These are phyloP conservation scores for Cordyceps tenuipes DNA, from an alignment of 2,329 filamentous ascomycete genomes.

Conservation along the genomic window DNA sequence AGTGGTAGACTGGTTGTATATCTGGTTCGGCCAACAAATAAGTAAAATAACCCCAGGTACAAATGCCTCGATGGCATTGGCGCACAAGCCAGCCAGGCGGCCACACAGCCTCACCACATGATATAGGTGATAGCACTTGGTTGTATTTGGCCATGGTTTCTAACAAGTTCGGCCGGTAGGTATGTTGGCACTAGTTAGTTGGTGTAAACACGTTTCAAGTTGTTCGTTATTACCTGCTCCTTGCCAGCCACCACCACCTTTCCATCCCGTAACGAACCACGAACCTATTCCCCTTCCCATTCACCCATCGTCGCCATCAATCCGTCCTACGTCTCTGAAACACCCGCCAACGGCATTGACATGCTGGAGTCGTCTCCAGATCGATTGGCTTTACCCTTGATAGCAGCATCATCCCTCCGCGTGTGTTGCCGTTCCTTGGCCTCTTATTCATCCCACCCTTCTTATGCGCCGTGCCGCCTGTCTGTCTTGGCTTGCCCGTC, in stretches of 20 bases:
- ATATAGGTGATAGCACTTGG: no score
- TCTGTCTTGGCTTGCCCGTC: not conserved
- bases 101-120: not conserved
- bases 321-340: not conserved
- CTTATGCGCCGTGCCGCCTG: not conserved
- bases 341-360: not conserved
- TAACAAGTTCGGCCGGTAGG: no score
- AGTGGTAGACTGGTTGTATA: no score
- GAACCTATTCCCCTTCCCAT: not conserved
- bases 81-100: not conserved
- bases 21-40: not conserved
- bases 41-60: not conserved
- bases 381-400: not conserved
- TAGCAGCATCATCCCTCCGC: not conserved
- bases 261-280: not conserved
- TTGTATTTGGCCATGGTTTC: no score
- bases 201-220: no score
- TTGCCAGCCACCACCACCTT: not conserved
- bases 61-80: not conserved
- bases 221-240: no score
- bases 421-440: not conserved
- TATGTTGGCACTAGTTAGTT: no score
- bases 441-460: not conserved
- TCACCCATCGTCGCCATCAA: not conserved
- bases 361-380: not conserved